Base-by-base conservation (phyloP, 768 basidiomycete species). In the Termitomyces eurrhizus region DNA sequence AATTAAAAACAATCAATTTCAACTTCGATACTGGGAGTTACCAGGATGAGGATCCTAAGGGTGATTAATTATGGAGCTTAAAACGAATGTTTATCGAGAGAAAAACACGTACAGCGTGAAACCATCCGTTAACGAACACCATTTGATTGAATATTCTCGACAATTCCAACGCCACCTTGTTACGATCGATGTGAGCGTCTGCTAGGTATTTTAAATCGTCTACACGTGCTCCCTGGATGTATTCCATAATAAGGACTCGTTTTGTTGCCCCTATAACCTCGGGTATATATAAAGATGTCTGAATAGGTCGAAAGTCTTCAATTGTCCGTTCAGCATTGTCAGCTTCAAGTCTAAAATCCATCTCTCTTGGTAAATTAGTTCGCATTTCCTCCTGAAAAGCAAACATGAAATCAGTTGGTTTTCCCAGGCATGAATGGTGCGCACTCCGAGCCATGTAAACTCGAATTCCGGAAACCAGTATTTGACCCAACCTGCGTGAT, bases 401-500 rank as follows among this genome's bases (percentile, higher is more conserved):
- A 32, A 14, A n/a, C 7, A 78, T 80, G 63, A 83, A 83, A 36
- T 59, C 12, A 26, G 8, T 37, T 5, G 18, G 9, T 6, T 29
- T 9, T 26, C 13, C 35, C 12, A 29, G 6, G 45, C 14, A 60
- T 24, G 24, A 14, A 35, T n/a, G 21, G 24, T 26, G 63, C 77
- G 79, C 79, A 68, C 91, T 4, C 85, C 89, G 12, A 96, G 80
- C 95, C 95, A 97, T 0, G 87, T 88, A 69, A 96, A 92, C 71
- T 98, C 95, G 66, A 98, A 99, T 57, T 95, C 88, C 1, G 97
- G 97, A 72, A 98, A 98, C 82, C 93, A 86, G 61, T 83, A 84
- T 68, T 95, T 95, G 64, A 99, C 87, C 84, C 92, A 89, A 18
- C 88, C 88, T 87, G 54, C 13, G 50, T 42, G 42, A 48, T 2